These are phyloP conservation scores for Rhypophila decipiens DNA, from an alignment of 495 filamentous ascomycete genomes.

Conservation along the genomic window DNA sequence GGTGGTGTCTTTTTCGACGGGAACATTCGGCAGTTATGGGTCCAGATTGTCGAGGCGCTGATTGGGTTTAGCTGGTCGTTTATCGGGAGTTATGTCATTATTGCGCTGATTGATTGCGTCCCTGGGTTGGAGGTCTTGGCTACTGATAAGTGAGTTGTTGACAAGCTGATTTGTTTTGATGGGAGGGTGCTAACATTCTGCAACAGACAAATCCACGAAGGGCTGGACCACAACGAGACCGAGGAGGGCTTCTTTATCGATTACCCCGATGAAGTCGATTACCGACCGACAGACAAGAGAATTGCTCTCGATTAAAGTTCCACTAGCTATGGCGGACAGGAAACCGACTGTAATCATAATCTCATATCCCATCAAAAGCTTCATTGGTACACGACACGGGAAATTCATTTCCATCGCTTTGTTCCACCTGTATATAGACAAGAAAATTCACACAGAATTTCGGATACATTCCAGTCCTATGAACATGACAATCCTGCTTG, in stretches of 20 bases:
- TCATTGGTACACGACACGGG: no score
- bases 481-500: no score
- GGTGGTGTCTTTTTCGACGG: conserved; percentile 22
- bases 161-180: not conserved
- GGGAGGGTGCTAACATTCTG: conserved; percentile 5
- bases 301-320: no score
- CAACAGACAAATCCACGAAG: conserved; percentile 19
- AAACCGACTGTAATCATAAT: no score
- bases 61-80: conserved; percentile 22
- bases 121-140: conserved; percentile 24
- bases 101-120: conserved; percentile 22
- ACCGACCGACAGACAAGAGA: not conserved
- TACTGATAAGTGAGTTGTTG: conserved; percentile 18
- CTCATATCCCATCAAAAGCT: no score
- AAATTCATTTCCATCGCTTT: no score
- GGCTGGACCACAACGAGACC: conserved; percentile 21
- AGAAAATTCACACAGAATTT: no score
- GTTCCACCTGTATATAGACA: no score
- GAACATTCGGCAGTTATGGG: conserved; percentile 17
- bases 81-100: conserved; percentile 17
- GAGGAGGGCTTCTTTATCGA: conserved; percentile 13
- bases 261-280: not conserved
- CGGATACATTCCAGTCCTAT: no score
- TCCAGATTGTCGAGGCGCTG: conserved; percentile 21
- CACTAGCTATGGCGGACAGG: no score